phyloP scores from a whole-genome alignment of 768 basidiomycete genomes.

The Scleroderma bovista region DNA sequence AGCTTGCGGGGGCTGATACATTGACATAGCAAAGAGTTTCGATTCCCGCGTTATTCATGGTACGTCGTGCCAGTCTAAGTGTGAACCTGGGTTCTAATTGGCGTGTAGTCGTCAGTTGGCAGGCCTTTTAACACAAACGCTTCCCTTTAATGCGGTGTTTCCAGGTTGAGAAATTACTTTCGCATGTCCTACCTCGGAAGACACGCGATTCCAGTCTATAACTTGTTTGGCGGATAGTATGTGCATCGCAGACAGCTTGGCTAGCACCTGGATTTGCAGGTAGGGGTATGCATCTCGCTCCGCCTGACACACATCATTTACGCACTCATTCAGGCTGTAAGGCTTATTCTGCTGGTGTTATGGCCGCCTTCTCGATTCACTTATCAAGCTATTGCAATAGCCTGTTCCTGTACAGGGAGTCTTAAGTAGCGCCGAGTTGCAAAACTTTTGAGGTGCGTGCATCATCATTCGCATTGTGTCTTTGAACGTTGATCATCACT shows the following conservation, averaged over 20 bases:
- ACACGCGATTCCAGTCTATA: slow-evolving; percentile 50
- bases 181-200: slow-evolving; percentile 48
- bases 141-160: slow-evolving; percentile 55
- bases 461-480: too few species aligned
- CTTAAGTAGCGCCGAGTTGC: too few species aligned
- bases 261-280: too few species aligned
- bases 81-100: slow-evolving; percentile 1
- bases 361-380: too few species aligned
- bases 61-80: slow-evolving; percentile 31
- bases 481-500: too few species aligned
- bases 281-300: too few species aligned
- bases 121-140: slow-evolving; percentile 62
- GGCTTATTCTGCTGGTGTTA: too few species aligned
- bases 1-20: not conserved
- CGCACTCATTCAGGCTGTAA: too few species aligned
- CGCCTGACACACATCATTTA: too few species aligned
- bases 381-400: too few species aligned
- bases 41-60: slow-evolving; percentile 86
- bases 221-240: slow-evolving; percentile 62
- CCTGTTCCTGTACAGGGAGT: too few species aligned
- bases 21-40: slow-evolving; percentile 58
- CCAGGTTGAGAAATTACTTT: slow-evolving; percentile 71
- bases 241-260: slow-evolving; percentile 56
- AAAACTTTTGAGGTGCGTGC: too few species aligned
- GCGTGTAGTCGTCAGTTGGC: slow-evolving; percentile 65